Base-by-base conservation (phyloP, 208 protist genomes). In the Trypanosoma grayi region DNA sequence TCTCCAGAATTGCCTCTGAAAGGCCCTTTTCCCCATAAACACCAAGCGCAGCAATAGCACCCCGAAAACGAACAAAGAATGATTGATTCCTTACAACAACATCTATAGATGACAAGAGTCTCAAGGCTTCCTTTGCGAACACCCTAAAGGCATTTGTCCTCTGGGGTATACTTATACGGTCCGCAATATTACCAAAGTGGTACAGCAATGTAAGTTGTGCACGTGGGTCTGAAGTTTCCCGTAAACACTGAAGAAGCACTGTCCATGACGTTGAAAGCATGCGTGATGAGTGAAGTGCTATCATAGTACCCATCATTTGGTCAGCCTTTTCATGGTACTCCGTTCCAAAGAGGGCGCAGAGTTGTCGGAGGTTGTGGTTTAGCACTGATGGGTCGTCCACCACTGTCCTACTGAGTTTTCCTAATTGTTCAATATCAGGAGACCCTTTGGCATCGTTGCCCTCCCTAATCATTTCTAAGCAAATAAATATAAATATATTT, bases 191-290 rank as follows among this genome's bases (percentile, higher is more conserved):
- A 25, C 66, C 62, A 63, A 87, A 87, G 10, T 81, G 77, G 22
- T 64, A 57, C 34, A 87, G 58, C 5, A 87, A 66, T 55, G 48
- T 65, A 1, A 87, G 46, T 55, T 83, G 76, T 14, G 65, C 54
- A 2, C 40, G 18, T 5, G 55, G 22, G 3, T 48, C 54, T 24
- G n/a, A 27, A 16, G 66, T 57, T 53, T 83, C 73, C 25, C 70
- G 69, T 24, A 87, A 50, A 41, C 64, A 67, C 43, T 81, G 73
- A 25, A 83, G 70, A 6, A 87, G 48, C 5, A 81, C 81, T 0
- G 77, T 76, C 77, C 81, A 87, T 31, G 77, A 60, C 11, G 77
- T 81, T 25, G 70, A 54, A 37, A 70, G 41, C 62, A 66, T 57
- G 20, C 54, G 28, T 33, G 62, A 55, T 52, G 61, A 30, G 37